Base-by-base conservation (phyloP, 1,139 yeast genomes). In the Sugiyamaella xylanicola region DNA sequence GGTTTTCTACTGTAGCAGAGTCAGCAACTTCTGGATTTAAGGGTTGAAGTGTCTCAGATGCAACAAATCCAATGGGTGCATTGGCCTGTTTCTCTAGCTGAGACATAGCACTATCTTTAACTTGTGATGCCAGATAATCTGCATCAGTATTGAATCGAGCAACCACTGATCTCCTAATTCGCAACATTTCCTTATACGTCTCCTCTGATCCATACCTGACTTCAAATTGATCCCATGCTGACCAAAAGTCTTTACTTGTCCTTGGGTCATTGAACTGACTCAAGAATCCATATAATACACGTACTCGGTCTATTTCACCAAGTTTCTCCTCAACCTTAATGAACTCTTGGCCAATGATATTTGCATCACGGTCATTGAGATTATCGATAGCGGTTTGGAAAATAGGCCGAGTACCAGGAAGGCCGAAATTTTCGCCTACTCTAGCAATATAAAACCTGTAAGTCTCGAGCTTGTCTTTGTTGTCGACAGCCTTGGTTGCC, bases 141-240 rank as follows among this genome's bases (percentile, higher is more conserved):
- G 74, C 67, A 55, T 76, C 76, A 2, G 73, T 68, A 40, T 67
- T 67, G 67, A 75, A 73, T 55, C 73, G 72, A 2, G 73, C 76
- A 41, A 71, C 75, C n/a, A 78, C 75, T 48, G 79, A 74, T 51
- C 92, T 76, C 67, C 85, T 87, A 62, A 78, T 74, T 48, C 86
- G 75, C 20, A 91, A 70, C 92, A 90, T 86, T 15, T 84, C 86
- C 63, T 87, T 90, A 69, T 81, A 90, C 0, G 87, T 81, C 1
- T 76, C 77, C 64, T 87, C 95, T 59, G 80, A 75, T 1, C 97
- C 97, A 67, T 81, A 65, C 17, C 80, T 76, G 40, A 88, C 68
- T 66, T 91, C 97, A 69, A 90, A 89, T 11, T 74, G 70, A 56
- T 85, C 86, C 96, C 96, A 91, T 43, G 72, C 70, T 1, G 71